Base-by-base conservation (phyloP, 2,329 filamentous ascomycete species). In the Colletotrichum sp. region DNA sequence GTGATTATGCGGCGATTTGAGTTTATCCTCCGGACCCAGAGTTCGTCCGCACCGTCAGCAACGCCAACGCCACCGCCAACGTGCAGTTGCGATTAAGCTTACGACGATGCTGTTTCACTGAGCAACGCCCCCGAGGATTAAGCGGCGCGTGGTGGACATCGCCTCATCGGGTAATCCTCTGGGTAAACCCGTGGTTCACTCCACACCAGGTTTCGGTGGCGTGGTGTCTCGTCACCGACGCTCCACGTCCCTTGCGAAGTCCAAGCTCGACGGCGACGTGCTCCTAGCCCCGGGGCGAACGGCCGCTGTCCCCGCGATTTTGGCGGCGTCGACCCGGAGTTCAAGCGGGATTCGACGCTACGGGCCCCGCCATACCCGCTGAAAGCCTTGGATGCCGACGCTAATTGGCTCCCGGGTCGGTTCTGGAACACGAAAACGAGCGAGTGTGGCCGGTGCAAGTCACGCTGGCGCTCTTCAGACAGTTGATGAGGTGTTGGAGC, bases 271-370 rank as follows among this genome's bases (percentile, higher is more conserved):
- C 28, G 28, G 8, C 55, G 44, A 52, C 44, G 10, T 52, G n/a
- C n/a, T 57, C 28, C 30, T 8, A 62, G n/a, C 59, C 28, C 28
- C 59, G 59, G 59, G 32, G 59, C 59, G 59, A 36, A 30, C 30
- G 52, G 32, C 34, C 49, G 44, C 18, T 18, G n/a, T 36, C 52
- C 16, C 73, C 73, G 73, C 30, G 21, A 39, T 72, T 72, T 76
- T 69, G 57, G 59, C 74, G 74, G 70, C 34, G 34, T 73, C 64
- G 65, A 59, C 26, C 74, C 74, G 70, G 70, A 76, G 74, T 76
- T 76, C 70, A 49, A 76, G 74, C 74, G 74, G 67, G n/a, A 55
- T 24, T 65, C 49, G 34, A 74, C 64, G 49, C 49, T 52, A 69
- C 49, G 26, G 49, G 34, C 32, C 32, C 69, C 69, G 24, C 69